phyloP scores from a whole-genome alignment of 495 filamentous ascomycete species.

The Parachaetomium inaequale region DNA sequence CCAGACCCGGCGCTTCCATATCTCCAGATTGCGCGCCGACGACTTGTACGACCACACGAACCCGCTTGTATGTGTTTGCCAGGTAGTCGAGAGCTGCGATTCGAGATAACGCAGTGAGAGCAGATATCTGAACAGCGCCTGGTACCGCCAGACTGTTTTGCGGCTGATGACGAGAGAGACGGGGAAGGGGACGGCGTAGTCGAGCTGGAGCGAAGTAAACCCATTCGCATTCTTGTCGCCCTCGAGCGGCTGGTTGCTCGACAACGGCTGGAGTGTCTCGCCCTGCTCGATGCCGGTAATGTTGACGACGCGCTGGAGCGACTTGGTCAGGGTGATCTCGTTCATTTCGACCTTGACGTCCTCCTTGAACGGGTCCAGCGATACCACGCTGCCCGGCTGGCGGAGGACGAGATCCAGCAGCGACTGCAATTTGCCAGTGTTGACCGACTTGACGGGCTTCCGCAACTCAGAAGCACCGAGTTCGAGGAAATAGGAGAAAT shows the following conservation, averaged over 20 bases:
- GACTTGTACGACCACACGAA: constrained; percentile 80
- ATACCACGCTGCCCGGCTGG: constrained; percentile 90
- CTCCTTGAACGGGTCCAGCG: constrained; percentile 94
- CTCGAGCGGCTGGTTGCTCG: constrained; percentile 52
- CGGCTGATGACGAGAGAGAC: constrained; percentile 92
- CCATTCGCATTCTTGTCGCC: constrained; percentile 84
- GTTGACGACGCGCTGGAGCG: constrained; percentile 92
- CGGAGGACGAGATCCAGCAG: constrained; percentile 90
- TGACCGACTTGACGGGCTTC: constrained; percentile 82
- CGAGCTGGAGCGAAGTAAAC: constrained; percentile 86
- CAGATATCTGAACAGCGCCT: constrained; percentile 91
- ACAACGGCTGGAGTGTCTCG: constrained; percentile 53
- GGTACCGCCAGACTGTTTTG: constrained; percentile 92
- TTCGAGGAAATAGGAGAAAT: constrained; percentile 96
- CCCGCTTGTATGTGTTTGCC: constrained; percentile 84
- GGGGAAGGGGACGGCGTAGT: constrained; percentile 95
- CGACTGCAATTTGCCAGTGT: constrained; percentile 88
- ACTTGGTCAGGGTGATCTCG: constrained; percentile 84
- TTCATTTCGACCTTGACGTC: constrained; percentile 98
- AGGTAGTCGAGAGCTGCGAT: constrained; percentile 73
- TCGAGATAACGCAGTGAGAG: constrained; percentile 86
- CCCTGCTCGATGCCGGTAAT: constrained; percentile 93
- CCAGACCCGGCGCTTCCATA: constrained; percentile 92
- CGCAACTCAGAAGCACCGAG: constrained; percentile 80
- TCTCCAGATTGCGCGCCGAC: constrained; percentile 68